Base-by-base conservation (phyloP, 2,329 filamentous ascomycete species). In the Colletotrichum cuscutae region DNA sequence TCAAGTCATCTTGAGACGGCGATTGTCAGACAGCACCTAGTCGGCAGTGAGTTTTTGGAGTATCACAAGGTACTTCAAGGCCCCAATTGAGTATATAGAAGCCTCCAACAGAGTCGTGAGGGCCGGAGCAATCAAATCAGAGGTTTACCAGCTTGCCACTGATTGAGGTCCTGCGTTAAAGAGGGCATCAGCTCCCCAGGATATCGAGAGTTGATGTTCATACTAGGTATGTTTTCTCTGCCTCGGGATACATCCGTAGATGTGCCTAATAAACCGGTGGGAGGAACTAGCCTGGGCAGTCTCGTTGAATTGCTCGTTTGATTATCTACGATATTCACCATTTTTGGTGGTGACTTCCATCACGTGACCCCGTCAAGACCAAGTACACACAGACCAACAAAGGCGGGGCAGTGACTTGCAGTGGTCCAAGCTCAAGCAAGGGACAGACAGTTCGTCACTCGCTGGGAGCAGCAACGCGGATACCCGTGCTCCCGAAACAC, bases 401-500 rank as follows among this genome's bases (percentile, higher is more conserved):
- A 57, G 56, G 70, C 49, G 60, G 60, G 60, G 60, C 37, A 64
- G 30, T 49, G 42, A 54, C 65, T 59, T 69, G 4, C 8, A 35
- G 35, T 19, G 24, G 42, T 59, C 24, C 22, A 69, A 64, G 24
- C 8, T 22, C 30, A 57, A 37, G 9, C 26, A 72, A 65, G 60
- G 65, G 60, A 65, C 53, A 64, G 60, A 54, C 63, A 62, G 66
- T 42, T 65, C 66, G 60, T 72, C 70, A 72, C 69, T 71, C 24
- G 26, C 37, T 37, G 28, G 42, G 42, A 49, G 35, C 59, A 49
- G 35, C 59, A 32, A 60, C 54, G 59, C 65, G 54, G 70, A 60
- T 64, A 60, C n/a, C 61, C n/a, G 70, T 70, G 65, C 54, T 70
- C 70, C 60, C 71, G 71, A 73, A 73, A 73, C 71, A 71, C 60